phyloP scores from a whole-genome alignment of 805 yeast genomes.

The Candida patagonica region DNA sequence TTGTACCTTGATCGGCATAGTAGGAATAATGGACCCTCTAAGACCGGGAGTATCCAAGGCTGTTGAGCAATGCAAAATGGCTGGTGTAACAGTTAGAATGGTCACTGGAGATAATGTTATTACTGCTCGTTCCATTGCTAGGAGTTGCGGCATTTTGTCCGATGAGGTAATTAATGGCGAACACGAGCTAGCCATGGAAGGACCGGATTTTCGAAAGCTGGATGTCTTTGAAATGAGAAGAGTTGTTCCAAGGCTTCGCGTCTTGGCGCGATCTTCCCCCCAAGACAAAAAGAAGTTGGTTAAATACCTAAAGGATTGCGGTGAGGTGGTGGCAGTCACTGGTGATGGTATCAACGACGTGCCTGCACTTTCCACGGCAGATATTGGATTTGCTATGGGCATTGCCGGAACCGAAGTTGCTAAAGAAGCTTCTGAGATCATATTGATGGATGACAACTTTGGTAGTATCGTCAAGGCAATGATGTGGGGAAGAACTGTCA shows the following conservation, averaged over 20 bases:
- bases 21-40: constrained; percentile 93
- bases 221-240: constrained; percentile 43
- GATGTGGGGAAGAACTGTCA: constrained; percentile 97
- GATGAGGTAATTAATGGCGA: constrained; percentile 33
- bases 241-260: constrained; percentile 67
- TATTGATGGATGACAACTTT: constrained; percentile 90
- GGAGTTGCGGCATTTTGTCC: constrained; percentile 68
- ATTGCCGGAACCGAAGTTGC: constrained; percentile 98
- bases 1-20: constrained; percentile 58
- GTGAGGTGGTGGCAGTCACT: constrained; percentile 96
- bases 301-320: constrained; percentile 62
- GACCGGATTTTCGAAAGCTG: constrained; percentile 76
- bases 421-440: constrained; percentile 90
- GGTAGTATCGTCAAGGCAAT: constrained; percentile 92
- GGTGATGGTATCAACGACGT: constrained; percentile 99
- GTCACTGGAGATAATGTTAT: constrained; percentile 93
- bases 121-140: constrained; percentile 88
- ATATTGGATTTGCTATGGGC: constrained; percentile 98
- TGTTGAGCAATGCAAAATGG: constrained; percentile 71
- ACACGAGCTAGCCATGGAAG: constrained; percentile 74
- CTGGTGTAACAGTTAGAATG: constrained; percentile 95
- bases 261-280: constrained; percentile 90
- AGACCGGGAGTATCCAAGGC: constrained; percentile 87
- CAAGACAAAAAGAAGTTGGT: constrained; percentile 89
- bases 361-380: constrained; percentile 92